Evolutionary conservation across 2,329 filamentous ascomycete species (phyloP), one percentile per base, ranked within the genome.

Genomic region (Beauveria bassiana): DNA sequence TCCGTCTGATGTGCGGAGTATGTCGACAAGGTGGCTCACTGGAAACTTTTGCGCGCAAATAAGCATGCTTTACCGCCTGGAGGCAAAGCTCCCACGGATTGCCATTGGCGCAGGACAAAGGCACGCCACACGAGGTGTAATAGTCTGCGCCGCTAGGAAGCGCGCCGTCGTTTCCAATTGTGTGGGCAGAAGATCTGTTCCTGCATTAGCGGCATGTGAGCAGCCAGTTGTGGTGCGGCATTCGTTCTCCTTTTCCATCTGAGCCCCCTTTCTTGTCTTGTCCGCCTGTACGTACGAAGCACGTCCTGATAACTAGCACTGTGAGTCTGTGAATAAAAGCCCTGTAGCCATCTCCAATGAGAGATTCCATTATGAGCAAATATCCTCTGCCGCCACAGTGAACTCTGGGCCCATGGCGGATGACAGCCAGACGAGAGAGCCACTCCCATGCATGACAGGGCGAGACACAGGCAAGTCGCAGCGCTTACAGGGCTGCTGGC

Each of bases 121-220:
- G 40, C n/a, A 22, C 22, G 22, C 22, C 22, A 2, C 22, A 43
- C 16, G n/a, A 43, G 40, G 4, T 12, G 18, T 34, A 38, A 46
- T 47, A 57, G 54, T 57, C 9, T 52, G 22, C 28, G 43, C 47
- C 47, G 47, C 56, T 59, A 59, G 47, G 55, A 47, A 51, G 45
- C 56, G 56, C 47, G 50, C 56, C 40, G 43, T 38, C 51, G 56
- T 62, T 59, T 60, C 43, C 34, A 42, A 26, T 61, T 61, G 59
- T 42, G 58, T 54, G 51, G 59, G 42, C 20, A 53, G 38, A 46
- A 50, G 57, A 64, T 61, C 54, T 51, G 64, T 65, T 62, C 64
- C 64, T 65, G 64, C 64, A 65, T 64, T 64, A 65, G 64, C 64
- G 64, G 51, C 9, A 49, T 58, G 38, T 34, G 9, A 38, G 20